phyloP scores from a whole-genome alignment of 148 eudicot species.

The Nepenthes mirabilis region DNA sequence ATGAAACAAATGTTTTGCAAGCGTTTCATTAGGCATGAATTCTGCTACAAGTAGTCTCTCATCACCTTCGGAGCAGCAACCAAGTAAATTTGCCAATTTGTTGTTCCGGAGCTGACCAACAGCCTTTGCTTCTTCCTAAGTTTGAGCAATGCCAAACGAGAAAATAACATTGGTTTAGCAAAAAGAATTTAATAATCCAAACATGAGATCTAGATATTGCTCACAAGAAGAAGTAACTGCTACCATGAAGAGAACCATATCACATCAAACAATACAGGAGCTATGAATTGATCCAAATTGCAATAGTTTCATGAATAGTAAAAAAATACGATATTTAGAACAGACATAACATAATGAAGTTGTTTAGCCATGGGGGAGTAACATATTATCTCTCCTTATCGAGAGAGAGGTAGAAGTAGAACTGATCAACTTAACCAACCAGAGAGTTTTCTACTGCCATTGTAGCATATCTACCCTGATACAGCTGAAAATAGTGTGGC shows the following conservation, averaged over 20 bases:
- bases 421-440: no score
- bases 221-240: neutral
- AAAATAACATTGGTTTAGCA: neutral
- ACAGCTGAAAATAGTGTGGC: no score
- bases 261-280: no score
- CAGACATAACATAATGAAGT: no score
- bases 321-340: no score
- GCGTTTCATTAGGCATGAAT: conserved; percentile 15
- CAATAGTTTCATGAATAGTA: no score
- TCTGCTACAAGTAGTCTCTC: conserved; percentile 12
- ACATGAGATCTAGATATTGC: neutral
- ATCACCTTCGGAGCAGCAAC: conserved; percentile 11
- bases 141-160: neutral
- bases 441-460: no score
- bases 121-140: conserved; percentile 10
- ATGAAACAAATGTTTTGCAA: conserved; percentile 11
- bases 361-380: no score
- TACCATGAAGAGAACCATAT: neutral
- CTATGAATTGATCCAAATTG: no score
- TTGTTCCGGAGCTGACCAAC: conserved; percentile 10
- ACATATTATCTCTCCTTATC: no score
- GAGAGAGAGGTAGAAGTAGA: no score
- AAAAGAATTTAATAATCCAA: neutral
- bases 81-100: conserved; percentile 9
- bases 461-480: no score